A percentile compares a stretch with the other conserved stretches of the same genome.
phyloP scores from a whole-genome alignment of 2,329 filamentous ascomycete species.

The Hypoxylon sp. region DNA sequence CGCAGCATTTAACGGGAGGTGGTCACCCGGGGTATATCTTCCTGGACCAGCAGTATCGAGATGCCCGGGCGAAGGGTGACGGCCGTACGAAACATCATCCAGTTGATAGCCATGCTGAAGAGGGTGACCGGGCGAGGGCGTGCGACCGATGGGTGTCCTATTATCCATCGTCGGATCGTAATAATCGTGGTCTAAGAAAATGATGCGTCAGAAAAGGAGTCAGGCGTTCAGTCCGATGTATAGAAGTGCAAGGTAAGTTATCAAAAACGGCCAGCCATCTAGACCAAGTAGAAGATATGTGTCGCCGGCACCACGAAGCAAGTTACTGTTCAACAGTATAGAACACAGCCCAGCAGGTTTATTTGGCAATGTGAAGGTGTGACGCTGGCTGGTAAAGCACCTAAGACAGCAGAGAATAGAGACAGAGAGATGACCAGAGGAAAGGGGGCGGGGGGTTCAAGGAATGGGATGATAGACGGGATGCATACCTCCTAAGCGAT shows the following conservation, averaged over 20 bases:
- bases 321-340: conserved; percentile 20
- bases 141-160: conserved; percentile 64
- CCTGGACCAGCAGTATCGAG: conserved; percentile 71
- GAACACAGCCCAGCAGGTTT: conserved; percentile 21
- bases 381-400: conserved; percentile 11
- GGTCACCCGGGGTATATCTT: conserved; percentile 72
- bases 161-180: conserved; percentile 68
- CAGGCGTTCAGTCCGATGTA: background rate
- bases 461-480: conserved; percentile 32
- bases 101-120: conserved; percentile 80
- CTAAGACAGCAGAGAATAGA: conserved; percentile 2
- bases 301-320: conserved; percentile 29
- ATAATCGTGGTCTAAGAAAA: conserved; percentile 62
- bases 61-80: conserved; percentile 54
- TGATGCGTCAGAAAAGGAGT: conserved; percentile 34
- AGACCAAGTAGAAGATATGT: conserved; percentile 20
- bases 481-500: conserved; percentile 74
- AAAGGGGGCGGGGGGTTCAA: conserved; percentile 6
- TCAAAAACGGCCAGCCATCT: conserved; percentile 5
- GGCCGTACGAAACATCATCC: conserved; percentile 76
- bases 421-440: conserved; percentile 16
- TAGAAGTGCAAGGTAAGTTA: conserved; percentile 7
- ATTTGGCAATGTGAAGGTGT: too few relatives aligned
- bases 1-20: conserved; percentile 83
- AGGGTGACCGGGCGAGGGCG: conserved; percentile 80